Base-by-base conservation (phyloP, 352 stramenopile species). In the Globisporangium spiculum region DNA sequence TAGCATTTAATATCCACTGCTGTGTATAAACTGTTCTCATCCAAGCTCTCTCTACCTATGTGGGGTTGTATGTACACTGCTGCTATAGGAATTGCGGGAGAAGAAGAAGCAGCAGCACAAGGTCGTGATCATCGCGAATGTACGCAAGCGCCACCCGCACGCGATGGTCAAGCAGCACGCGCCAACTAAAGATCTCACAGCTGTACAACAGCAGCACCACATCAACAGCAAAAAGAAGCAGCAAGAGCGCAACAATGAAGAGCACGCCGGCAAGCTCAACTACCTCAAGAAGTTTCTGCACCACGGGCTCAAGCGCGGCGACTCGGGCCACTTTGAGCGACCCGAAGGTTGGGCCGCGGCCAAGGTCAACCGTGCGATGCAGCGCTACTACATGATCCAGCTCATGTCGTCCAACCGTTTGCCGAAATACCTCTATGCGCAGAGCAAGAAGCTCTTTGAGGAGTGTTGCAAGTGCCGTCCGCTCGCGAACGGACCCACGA, bases 401-500 rank as follows among this genome's bases (percentile, higher is more conserved):
- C 59, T 79, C 16, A 54, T 89, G 10, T 63, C 75, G n/a, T 64
- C 81, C 22, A 84, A 72, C 18, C 66, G 72, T 16, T 66, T 78
- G 34, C 75, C 83, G 10, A 67, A 88, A n/a, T 78, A 88, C 60
- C 71, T 90, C 0, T 70, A 67, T 4, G 64, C 74, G 48, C 84
- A 91, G 65, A 88, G 78, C 68, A 93, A 91, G 61, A 79, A 79
- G 26, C 73, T 94, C 3, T 94, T 90, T 60, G 81, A 92, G 8
- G 84, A 94, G 65, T 94, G 86, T 65, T 88, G 84, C 64, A 83
- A 85, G 67, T 92, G 84, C 41, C 77, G 68, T 1, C 83, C 81
- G 12, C 71, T 93, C 4, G 72, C 81, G 3, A 75, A 83, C 46
- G 84, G 86, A 0, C 81, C 83, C 0, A 76, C 68, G 4, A 75